Base-by-base conservation (phyloP, 352 stramenopile genomes). In the Globisporangium apiculatum region DNA sequence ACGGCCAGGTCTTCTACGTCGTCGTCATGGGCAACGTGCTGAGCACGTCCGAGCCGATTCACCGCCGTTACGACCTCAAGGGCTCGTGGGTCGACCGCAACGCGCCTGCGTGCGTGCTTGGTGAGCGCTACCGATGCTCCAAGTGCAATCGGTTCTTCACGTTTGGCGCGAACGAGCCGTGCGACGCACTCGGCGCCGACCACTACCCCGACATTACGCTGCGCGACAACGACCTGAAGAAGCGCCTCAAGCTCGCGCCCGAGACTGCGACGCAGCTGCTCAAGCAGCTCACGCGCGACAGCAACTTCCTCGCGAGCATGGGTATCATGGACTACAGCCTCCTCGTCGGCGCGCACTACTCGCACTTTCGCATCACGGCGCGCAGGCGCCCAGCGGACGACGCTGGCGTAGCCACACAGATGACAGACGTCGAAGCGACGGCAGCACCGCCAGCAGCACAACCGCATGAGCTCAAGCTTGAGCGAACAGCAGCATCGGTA, bases 291-390 rank as follows among this genome's bases (percentile, higher is more conserved):
- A 87, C 76, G 7, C 71, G 85, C 5, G 85, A 95, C 55, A 92
- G 77, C 62, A 81, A 95, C 57, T 95, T 90, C 51, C 72, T 95
- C 35, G 79, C 77, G 14, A 88, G 79, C 38, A 68, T 83, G 35
- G 86, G 86, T 9, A 95, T 96, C 68, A 97, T 97, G 88, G 89
- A 97, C 69, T 97, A 97, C 60, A 92, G 77, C 58, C 72, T 97
- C 36, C 67, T 97, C 0, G 80, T 97, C 17, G 87, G 87, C 4
- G 79, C 89, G 7, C 89, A 96, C 61, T 89, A 94, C 62, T 86
- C 72, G 37, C 71, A 91, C 48, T 95, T 91, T 57, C 88, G 71
- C 1, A 92, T 94, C 58, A 75, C 77, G 8, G 73, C 67, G 11
- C 48, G 18, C 17, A 66, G 67, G 48, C 62, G 66, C 17, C 46